Percentiles rank a stretch among this genome's conserved stretches.
phyloP scores from a whole-genome alignment of 176 grass and related monocot genomes.

The Dendrocalamus sinicus region DNA sequence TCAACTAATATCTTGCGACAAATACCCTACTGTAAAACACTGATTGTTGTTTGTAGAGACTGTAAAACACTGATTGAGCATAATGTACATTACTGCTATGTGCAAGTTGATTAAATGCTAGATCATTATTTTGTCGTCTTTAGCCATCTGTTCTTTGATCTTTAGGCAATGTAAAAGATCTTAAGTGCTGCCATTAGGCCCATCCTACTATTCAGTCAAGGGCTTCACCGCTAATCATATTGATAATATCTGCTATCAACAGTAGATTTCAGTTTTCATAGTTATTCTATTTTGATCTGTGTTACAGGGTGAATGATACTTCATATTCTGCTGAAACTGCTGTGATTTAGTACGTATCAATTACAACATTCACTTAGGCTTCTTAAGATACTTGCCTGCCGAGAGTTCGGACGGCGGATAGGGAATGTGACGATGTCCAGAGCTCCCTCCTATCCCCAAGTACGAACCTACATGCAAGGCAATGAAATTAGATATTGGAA shows the following conservation, averaged over 20 bases:
- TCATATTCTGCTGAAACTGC: too few species aligned
- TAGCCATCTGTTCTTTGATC: background rate
- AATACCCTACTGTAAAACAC: background rate
- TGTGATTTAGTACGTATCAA: too few species aligned
- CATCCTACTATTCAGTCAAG: background rate
- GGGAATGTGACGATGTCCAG: too few species aligned
- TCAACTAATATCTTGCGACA: too few species aligned
- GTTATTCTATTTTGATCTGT: background rate
- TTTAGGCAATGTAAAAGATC: background rate
- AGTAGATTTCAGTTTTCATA: conserved; percentile 2
- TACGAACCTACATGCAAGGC: too few species aligned
- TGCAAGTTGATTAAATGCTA: background rate
- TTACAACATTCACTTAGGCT: too few species aligned
- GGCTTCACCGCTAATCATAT: background rate
- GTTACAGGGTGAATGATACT: too few species aligned
- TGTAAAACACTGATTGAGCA: background rate
- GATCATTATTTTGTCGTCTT: background rate
- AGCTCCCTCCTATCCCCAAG: too few species aligned
- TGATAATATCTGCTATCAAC: background rate
- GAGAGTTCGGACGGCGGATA: too few species aligned
- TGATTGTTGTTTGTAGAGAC: background rate
- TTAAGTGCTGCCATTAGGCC: conserved; percentile 5
- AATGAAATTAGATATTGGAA: too few species aligned
- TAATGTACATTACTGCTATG: background rate
- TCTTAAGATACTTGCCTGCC: too few species aligned